Evolutionary conservation across 1,284 basidiomycete genomes (phyloP), one percentile per base, ranked within the genome.

Genomic region (Leccinum fallax): DNA sequence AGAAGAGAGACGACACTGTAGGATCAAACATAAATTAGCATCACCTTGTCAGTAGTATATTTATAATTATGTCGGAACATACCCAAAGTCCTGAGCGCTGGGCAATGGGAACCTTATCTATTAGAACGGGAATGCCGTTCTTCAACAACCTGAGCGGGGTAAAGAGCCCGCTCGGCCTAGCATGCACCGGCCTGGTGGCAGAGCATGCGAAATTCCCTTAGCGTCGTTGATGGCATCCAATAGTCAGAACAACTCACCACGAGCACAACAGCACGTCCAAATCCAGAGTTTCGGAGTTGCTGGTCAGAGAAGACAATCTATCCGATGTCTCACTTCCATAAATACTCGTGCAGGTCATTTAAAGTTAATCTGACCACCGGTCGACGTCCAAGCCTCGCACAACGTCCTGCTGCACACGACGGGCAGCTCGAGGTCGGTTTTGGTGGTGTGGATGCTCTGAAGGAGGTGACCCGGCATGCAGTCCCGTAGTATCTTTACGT

Each of bases 81-180:
- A 76, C 78, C 65, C 69, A 69, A 6, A 76, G 38, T 0, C 69
- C 76, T n/a, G 4, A 11, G 30, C 30, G 30, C 30, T 11, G 30
- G 30, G 30, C 30, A 32, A 32, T 11, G 30, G 24, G 67, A 28
- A 68, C 71, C 56, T 74, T 79, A n/a, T 78, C 69, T 15, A 80
- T 70, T 32, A 79, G 77, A 6, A 79, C 72, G 2, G 73, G 70
- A 55, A 82, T 66, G n/a, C 78, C 75, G 43, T 78, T 76, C 52
- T 75, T 73, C 56, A 80, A 69, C 26, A 85, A 72, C 0, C 79
- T 76, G 10, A 79, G 77, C 0, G 83, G 82, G 21, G 77, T 77
- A 15, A 76, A 76, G 46, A 85, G 75, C 28, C 84, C 84, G 0
- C 81, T 69, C 34, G 83, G 78, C 13, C 83, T 84, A 28, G 78